These are phyloP conservation scores for Hyphodiscus sp. DNA, from an alignment of 2,329 filamentous ascomycete species.

Conservation along the genomic window DNA sequence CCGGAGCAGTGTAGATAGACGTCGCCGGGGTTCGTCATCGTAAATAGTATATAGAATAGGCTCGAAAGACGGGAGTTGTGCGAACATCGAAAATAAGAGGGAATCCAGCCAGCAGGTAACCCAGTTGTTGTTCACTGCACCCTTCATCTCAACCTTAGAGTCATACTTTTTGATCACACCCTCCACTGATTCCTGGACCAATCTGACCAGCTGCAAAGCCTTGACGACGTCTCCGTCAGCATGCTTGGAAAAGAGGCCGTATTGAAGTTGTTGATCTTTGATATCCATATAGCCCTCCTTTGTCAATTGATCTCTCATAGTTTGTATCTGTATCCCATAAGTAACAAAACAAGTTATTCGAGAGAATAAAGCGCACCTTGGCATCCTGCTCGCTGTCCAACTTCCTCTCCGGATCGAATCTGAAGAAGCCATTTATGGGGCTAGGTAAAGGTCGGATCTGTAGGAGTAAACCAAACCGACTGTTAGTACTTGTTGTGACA, in stretches of 20 bases:
- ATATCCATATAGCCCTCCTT: slow-evolving; percentile 47
- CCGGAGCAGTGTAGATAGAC: slow-evolving; percentile 69
- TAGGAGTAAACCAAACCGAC: slow-evolving; percentile 11
- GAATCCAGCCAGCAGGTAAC: slow-evolving; percentile 96
- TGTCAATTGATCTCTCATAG: slow-evolving; percentile 44
- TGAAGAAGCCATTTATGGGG: slow-evolving; percentile 62
- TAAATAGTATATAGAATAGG: slow-evolving; percentile 80
- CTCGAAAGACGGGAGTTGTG: slow-evolving; percentile 82
- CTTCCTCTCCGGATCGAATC: slow-evolving; percentile 51
- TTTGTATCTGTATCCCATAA: slow-evolving; percentile 36
- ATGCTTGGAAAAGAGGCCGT: slow-evolving; percentile 55
- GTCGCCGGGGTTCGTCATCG: slow-evolving; percentile 62
- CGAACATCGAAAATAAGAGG: slow-evolving; percentile 93
- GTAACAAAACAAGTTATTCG: background rate
- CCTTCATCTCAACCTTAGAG: slow-evolving; percentile 64
- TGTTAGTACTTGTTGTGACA: slow-evolving; percentile 22
- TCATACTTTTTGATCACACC: slow-evolving; percentile 73
- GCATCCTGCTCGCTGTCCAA: slow-evolving; percentile 48
- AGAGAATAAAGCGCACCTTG: slow-evolving; percentile 12
- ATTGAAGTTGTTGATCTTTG: slow-evolving; percentile 55
- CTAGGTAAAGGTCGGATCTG: slow-evolving; percentile 47
- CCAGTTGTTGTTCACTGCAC: slow-evolving; percentile 76
- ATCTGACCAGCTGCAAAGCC: slow-evolving; percentile 67
- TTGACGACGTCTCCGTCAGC: slow-evolving; percentile 65
- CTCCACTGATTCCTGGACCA: slow-evolving; percentile 75